Percentiles rank a stretch among this genome's conserved stretches.
phyloP scores from a whole-genome alignment of 176 grass and related monocot species.

The Rhynchospora breviuscula region DNA sequence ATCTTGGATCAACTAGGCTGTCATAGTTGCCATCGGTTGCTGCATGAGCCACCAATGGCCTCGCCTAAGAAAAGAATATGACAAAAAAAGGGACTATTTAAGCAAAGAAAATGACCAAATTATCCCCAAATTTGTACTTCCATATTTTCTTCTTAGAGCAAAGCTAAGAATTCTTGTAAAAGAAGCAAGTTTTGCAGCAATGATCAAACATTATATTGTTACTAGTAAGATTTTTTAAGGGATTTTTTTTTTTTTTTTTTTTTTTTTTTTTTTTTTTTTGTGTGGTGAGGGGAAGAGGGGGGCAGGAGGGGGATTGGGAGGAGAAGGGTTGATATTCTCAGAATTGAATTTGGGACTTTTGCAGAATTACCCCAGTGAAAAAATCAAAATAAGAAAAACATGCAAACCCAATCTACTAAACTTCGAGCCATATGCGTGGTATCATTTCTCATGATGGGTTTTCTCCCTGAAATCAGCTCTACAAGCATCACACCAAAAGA shows the following conservation, averaged over 20 bases:
- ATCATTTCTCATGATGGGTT: constrained; percentile 31
- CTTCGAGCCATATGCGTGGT: constrained; percentile 12
- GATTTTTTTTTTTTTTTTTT: too few relatives aligned
- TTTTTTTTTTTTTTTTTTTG: too few relatives aligned
- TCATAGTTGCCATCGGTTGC: constrained; percentile 10
- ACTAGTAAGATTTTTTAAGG: too few relatives aligned
- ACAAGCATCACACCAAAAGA: constrained; percentile 62
- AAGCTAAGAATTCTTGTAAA: too few relatives aligned
- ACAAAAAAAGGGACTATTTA: background rate
- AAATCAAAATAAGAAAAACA: background rate
- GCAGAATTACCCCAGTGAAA: background rate
- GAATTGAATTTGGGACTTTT: background rate
- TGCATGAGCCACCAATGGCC: constrained; percentile 26
- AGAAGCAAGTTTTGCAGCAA: too few relatives aligned
- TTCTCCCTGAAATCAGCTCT: constrained; percentile 58
- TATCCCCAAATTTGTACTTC: background rate
- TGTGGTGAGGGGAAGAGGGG: too few relatives aligned
- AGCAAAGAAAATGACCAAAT: background rate
- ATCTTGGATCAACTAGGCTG: constrained; percentile 9
- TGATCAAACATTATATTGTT: too few relatives aligned
- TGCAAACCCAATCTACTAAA: constrained; percentile 21
- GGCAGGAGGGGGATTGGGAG: too few relatives aligned
- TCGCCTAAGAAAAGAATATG: constrained; percentile 11
- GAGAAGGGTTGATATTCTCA: too few relatives aligned
- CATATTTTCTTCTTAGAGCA: too few relatives aligned